These are phyloP conservation scores for Acanthamoeba culbertsoni DNA, from an alignment of 208 protist genomes.

Conservation along the genomic window DNA sequence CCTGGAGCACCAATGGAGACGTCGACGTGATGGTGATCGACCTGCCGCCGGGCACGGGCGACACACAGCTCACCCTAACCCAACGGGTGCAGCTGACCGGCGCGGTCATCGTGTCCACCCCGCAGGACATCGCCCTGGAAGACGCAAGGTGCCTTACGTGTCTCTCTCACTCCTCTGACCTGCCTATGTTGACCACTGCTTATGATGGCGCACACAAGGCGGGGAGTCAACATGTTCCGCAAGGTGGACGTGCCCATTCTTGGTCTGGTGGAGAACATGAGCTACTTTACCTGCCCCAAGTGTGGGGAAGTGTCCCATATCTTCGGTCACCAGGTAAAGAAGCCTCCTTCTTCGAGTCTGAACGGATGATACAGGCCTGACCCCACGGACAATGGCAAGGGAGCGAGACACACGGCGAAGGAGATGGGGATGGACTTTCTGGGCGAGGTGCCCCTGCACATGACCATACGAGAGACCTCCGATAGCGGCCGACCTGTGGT, in stretches of 20 bases:
- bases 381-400: constrained; percentile 60
- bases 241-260: constrained; percentile 92
- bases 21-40: constrained; percentile 84
- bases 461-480: constrained; percentile 89
- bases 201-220: neutral
- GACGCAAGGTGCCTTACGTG: constrained; percentile 90
- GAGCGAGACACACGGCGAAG: constrained; percentile 87
- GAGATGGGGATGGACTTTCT: constrained; percentile 91
- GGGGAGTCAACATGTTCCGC: constrained; percentile 91
- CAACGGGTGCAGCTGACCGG: constrained; percentile 83
- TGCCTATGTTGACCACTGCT: constrained; percentile 55
- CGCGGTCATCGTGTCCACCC: constrained; percentile 96
- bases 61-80: constrained; percentile 82
- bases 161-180: too few species aligned
- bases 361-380: neutral
- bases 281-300: constrained; percentile 92
- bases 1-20: constrained; percentile 65
- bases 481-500: constrained; percentile 92
- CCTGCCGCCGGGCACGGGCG: constrained; percentile 84
- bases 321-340: constrained; percentile 85
- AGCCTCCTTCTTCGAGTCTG: too few species aligned
- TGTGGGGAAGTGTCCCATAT: constrained; percentile 90
- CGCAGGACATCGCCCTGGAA: constrained; percentile 92
- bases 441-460: constrained; percentile 91
- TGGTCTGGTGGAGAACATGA: constrained; percentile 98